Conservation (phyloP, 2,329 filamentous ascomycete species). For the Trichoderma breve region DNA sequence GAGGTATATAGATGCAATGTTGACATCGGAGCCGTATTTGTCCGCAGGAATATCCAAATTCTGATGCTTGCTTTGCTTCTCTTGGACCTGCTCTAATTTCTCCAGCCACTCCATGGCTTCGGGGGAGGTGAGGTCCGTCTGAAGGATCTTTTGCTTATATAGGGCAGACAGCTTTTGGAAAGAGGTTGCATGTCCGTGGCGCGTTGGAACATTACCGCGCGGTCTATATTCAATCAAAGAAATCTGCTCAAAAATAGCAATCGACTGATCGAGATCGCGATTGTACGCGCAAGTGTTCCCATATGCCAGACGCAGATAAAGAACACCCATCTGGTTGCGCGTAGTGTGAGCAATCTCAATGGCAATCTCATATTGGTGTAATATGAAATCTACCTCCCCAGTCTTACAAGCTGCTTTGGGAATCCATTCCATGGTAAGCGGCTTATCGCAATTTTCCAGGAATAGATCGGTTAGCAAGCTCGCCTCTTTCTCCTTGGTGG, state of each 20-base stretch:
- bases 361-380: slow-evolving; percentile 32
- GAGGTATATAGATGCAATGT: slow-evolving; percentile 42
- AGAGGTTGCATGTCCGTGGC: slow-evolving; percentile 40
- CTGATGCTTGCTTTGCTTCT: slow-evolving; percentile 39
- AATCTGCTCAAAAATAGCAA: slow-evolving; percentile 37
- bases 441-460: slow-evolving; percentile 35
- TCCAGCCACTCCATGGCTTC: slow-evolving; percentile 35
- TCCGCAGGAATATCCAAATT: slow-evolving; percentile 40
- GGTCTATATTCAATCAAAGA: slow-evolving; percentile 39
- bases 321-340: slow-evolving; percentile 38
- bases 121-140: slow-evolving; percentile 27
- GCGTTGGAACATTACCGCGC: slow-evolving; percentile 39
- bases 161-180: slow-evolving; percentile 40
- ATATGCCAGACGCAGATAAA: slow-evolving; percentile 40
- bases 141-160: slow-evolving; percentile 37
- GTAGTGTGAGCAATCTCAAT: slow-evolving; percentile 34
- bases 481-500: slow-evolving; percentile 26
- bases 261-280: slow-evolving; percentile 35
- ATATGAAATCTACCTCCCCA: slow-evolving; percentile 31
- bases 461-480: slow-evolving; percentile 38
- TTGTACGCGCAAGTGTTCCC: slow-evolving; percentile 37
- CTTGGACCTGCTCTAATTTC: slow-evolving; percentile 37
- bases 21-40: slow-evolving; percentile 43
- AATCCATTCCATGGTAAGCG: slow-evolving; percentile 39
- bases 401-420: slow-evolving; percentile 41